These are phyloP conservation scores for Sungouiella thailandica DNA, from an alignment of 805 yeast genomes.

Conservation along the genomic window DNA sequence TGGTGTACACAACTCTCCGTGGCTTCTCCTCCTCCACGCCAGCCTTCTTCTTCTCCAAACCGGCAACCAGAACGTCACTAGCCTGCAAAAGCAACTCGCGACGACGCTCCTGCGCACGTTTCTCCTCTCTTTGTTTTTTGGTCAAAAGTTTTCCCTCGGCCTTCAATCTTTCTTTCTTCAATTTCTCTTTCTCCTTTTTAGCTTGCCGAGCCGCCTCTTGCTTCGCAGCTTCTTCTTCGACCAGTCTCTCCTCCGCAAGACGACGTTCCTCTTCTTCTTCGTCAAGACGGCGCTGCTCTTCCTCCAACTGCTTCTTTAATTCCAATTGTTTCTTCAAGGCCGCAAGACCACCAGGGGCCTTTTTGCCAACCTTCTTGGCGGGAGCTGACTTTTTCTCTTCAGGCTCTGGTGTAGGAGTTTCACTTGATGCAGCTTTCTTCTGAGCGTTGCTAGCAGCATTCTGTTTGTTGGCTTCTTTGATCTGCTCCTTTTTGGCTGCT, in stretches of 20 bases:
- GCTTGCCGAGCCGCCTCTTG: slow-evolving; percentile 53
- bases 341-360: slow-evolving; percentile 86
- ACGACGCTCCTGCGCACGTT: slow-evolving; percentile 80
- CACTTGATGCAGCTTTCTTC: slow-evolving; percentile 21
- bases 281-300: slow-evolving; percentile 65
- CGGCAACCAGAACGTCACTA: slow-evolving; percentile 71
- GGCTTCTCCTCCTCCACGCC: slow-evolving; percentile 38
- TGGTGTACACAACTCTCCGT: slow-evolving; percentile 65
- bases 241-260: slow-evolving; percentile 46
- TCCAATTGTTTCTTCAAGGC: slow-evolving; percentile 88
- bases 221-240: slow-evolving; percentile 60
- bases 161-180: slow-evolving; percentile 83
- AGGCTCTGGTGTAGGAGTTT: slow-evolving; percentile 26
- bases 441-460: slow-evolving; percentile 35
- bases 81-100: slow-evolving; percentile 77
- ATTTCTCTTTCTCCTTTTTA: slow-evolving; percentile 84
- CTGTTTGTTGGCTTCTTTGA: slow-evolving; percentile 43
- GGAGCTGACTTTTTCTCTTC: slow-evolving; percentile 36
- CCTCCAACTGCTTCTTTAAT: slow-evolving; percentile 81
- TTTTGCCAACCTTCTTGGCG: slow-evolving; percentile 59
- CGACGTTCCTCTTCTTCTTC: slow-evolving; percentile 58
- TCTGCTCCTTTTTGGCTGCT: slow-evolving; percentile 54
- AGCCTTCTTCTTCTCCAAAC: slow-evolving; percentile 40
- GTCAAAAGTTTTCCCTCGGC: slow-evolving; percentile 94
- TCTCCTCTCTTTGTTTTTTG: slow-evolving; percentile 93